Evolutionary conservation across 352 stramenopile genomes (phyloP).

Genomic region (Globisporangium sylvaticum): DNA sequence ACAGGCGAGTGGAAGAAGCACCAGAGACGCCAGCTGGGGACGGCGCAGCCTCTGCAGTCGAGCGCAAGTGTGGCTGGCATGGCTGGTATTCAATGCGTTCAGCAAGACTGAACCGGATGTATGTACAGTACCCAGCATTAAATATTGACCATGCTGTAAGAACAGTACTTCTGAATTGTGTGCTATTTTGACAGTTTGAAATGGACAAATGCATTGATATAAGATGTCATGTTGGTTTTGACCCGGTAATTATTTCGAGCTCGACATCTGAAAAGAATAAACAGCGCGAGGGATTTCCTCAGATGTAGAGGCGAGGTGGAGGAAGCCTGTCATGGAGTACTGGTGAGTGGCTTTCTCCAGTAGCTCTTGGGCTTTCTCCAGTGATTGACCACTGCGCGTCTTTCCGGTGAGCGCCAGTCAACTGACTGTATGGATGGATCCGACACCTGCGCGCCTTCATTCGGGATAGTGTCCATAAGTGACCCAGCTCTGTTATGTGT

Average conservation of each 20-base stretch:
- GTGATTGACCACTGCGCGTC: not conserved
- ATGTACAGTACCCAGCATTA: not conserved
- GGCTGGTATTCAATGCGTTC: not conserved
- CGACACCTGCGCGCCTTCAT: not conserved
- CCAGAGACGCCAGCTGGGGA: not conserved
- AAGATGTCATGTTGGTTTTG: not conserved
- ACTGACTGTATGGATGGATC: not conserved
- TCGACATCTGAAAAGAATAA: not conserved
- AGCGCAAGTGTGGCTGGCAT: not conserved
- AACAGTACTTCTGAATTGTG: too few species aligned
- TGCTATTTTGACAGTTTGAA: too few species aligned
- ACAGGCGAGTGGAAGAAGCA: not conserved
- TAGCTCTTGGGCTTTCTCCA: not conserved
- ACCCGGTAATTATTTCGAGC: not conserved
- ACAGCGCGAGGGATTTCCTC: not conserved
- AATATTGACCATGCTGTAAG: too few species aligned
- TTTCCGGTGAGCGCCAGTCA: not conserved
- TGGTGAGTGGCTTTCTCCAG: not conserved
- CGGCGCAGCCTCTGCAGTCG: not conserved
- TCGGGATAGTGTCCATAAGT: too few species aligned
- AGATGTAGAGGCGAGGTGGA: conserved; percentile 4
- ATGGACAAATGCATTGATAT: not conserved
- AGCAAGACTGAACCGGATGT: not conserved
- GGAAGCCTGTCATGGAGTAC: not conserved
- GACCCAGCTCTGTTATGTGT: not conserved